Percentiles rank a stretch among this genome's conserved stretches.
phyloP scores from a whole-genome alignment of 176 grass and related monocot species.

The Thalia dealbata region DNA sequence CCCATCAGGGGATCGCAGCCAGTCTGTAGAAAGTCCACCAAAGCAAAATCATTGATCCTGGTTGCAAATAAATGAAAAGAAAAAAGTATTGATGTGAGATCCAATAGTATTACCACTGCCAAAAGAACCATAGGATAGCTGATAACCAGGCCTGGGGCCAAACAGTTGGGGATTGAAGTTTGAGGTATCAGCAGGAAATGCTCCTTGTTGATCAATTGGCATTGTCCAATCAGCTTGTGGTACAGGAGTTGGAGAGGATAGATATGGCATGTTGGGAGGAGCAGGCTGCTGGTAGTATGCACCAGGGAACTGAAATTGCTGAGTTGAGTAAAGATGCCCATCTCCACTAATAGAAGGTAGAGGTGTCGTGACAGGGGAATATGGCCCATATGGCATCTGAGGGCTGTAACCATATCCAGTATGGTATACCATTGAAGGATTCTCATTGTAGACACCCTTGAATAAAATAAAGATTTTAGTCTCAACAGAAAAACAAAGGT shows the following conservation, averaged over 20 bases:
- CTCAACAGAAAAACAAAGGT: conserved; percentile 13
- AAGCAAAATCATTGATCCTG: conserved; percentile 24
- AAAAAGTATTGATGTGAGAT: conserved; percentile 20
- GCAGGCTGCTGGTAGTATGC: conserved; percentile 80
- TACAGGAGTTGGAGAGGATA: conserved; percentile 59
- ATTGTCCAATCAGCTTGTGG: conserved; percentile 57
- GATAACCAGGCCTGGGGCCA: conserved; percentile 60
- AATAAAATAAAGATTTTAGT: conserved; percentile 14
- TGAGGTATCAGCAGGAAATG: conserved; percentile 48
- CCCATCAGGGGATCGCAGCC: conserved; percentile 32
- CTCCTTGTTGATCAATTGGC: conserved; percentile 60
- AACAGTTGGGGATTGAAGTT: conserved; percentile 61
- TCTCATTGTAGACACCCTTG: conserved; percentile 85
- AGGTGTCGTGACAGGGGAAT: conserved; percentile 78
- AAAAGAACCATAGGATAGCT: conserved; percentile 37
- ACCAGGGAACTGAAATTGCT: conserved; percentile 88
- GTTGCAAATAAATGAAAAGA: not conserved
- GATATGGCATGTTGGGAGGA: conserved; percentile 58
- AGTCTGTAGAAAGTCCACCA: conserved; percentile 40
- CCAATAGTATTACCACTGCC: conserved; percentile 37
- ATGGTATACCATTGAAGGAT: conserved; percentile 76
- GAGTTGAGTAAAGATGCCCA: conserved; percentile 77
- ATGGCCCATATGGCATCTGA: conserved; percentile 80
- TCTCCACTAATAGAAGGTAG: conserved; percentile 63
- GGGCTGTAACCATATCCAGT: conserved; percentile 85